Evolutionary conservation across 305 asterid genomes (phyloP).

Genomic region (Fraxinus latifolia): DNA sequence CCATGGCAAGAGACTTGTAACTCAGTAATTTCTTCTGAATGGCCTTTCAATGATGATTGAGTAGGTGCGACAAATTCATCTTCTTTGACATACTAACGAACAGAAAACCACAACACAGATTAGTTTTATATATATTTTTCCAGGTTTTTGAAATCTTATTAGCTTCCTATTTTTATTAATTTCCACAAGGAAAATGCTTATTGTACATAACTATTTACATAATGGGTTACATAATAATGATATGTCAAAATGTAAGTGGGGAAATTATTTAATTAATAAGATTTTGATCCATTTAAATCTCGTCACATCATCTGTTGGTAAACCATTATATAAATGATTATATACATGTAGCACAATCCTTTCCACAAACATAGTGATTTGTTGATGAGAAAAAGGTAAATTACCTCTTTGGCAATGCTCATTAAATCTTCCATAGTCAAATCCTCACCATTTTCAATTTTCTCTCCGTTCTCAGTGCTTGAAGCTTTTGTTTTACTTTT

Average conservation of each 20-base stretch:
- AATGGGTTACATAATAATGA: not conserved
- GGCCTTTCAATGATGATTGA: not conserved
- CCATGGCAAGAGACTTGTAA: conserved; percentile 3
- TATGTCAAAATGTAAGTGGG: not conserved
- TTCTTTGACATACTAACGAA: conserved; percentile 20
- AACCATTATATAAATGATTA: not conserved
- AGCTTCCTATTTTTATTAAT: not conserved
- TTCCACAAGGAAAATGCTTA: not conserved
- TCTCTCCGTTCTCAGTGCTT: conserved; percentile 9
- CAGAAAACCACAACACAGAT: not conserved
- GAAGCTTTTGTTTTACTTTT: not conserved
- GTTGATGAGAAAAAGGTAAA: not conserved
- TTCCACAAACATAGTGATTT: not conserved
- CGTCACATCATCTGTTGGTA: no score
- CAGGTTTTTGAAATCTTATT: not conserved
- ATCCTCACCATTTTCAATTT: conserved; percentile 28
- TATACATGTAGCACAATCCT: not conserved
- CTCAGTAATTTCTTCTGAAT: conserved; percentile 6
- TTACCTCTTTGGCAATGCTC: conserved; percentile 48
- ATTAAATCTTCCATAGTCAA: conserved; percentile 44
- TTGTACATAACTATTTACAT: not conserved
- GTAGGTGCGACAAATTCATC: not conserved
- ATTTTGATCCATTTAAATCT: no score
- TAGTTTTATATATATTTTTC: not conserved
- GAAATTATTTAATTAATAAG: no score